Evolutionary conservation across 2,329 filamentous ascomycete genomes (phyloP).

Genomic region (Trichoderma arundinaceum): DNA sequence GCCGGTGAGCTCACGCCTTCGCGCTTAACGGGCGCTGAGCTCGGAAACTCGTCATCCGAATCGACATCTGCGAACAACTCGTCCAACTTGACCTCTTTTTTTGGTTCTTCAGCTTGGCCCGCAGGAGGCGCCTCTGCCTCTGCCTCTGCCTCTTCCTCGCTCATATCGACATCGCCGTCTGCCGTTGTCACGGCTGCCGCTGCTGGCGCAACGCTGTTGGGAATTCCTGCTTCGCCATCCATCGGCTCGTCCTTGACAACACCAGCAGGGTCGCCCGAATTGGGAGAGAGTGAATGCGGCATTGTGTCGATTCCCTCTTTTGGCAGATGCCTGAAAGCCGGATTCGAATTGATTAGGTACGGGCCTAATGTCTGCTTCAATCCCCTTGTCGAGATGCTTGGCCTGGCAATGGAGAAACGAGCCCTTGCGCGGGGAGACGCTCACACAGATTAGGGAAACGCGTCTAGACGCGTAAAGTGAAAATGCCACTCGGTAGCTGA

Average conservation of each 20-base stretch:
- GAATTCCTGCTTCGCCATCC: constrained; percentile 42
- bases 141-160: constrained; percentile 31
- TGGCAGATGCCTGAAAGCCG: no score
- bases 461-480: constrained; percentile 31
- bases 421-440: constrained; percentile 24
- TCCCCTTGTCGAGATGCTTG: no score
- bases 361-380: background rate
- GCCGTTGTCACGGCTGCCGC: constrained; percentile 34
- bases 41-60: constrained; percentile 67
- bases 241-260: constrained; percentile 45
- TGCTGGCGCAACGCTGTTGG: constrained; percentile 38
- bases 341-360: background rate
- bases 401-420: background rate
- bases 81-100: constrained; percentile 60
- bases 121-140: constrained; percentile 31
- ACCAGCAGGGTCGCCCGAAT: constrained; percentile 39
- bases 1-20: constrained; percentile 50
- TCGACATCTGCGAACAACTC: constrained; percentile 64
- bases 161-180: constrained; percentile 52
- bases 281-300: constrained; percentile 53
- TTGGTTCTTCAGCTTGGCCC: constrained; percentile 33
- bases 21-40: constrained; percentile 51
- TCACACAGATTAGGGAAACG: constrained; percentile 7
- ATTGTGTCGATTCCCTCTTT: no score
- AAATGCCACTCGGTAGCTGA: constrained; percentile 18